A percentile compares a stretch with the other conserved stretches of the same genome.
These are phyloP conservation scores for Castanea sativa DNA, from an alignment of 306 rosid genomes.

Conservation along the genomic window DNA sequence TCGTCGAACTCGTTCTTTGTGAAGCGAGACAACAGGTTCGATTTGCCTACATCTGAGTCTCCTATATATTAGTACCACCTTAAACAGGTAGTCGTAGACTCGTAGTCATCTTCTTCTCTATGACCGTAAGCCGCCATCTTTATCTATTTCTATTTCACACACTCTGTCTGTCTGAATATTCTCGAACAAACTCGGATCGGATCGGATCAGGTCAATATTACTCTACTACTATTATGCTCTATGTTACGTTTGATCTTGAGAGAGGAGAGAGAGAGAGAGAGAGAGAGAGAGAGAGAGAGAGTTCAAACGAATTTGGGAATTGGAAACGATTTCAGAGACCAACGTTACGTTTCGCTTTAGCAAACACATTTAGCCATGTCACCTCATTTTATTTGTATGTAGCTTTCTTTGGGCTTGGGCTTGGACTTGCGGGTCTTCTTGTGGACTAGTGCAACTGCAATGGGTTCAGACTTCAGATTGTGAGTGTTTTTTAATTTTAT, in stretches of 20 bases:
- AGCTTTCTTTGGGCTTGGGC: neutral
- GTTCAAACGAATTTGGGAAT: too few species aligned
- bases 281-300: too few species aligned
- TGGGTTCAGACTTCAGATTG: neutral
- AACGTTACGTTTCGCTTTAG: too few species aligned
- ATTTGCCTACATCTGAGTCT: constrained; percentile 55
- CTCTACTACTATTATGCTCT: too few species aligned
- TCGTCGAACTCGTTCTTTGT: constrained; percentile 49
- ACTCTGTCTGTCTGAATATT: too few species aligned
- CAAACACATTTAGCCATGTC: too few species aligned
- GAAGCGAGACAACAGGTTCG: constrained; percentile 52
- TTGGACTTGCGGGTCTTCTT: neutral
- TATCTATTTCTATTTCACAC: neutral
- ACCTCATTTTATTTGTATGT: too few species aligned
- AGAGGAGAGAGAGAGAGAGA: too few species aligned
- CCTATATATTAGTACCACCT: constrained; percentile 46
- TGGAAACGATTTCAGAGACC: too few species aligned
- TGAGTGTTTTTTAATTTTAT: too few species aligned
- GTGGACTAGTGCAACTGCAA: neutral
- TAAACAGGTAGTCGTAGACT: constrained; percentile 53
- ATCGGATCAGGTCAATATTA: neutral
- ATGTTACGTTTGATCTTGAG: too few species aligned
- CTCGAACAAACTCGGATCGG: neutral
- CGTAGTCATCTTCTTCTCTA: constrained; percentile 42
- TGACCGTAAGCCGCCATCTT: constrained; percentile 16